Percentiles rank a stretch among this genome's conserved stretches.
Evolutionary conservation across 805 yeast genomes (phyloP).

Genomic region (Pichia heedii): DNA sequence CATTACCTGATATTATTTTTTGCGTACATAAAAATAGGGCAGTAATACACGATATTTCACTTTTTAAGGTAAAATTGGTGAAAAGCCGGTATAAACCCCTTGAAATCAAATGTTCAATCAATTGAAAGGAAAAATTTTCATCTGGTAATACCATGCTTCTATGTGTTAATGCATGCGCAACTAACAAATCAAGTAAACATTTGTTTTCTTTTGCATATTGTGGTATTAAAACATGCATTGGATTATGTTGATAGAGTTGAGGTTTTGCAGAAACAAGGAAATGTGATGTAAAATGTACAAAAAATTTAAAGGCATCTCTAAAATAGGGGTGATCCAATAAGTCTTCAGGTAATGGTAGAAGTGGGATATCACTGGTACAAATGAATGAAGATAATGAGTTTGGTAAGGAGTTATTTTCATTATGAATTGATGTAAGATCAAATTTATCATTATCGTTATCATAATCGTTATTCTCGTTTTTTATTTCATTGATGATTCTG

Average conservation of each 20-base stretch:
- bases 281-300: constrained; percentile 48
- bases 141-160: constrained; percentile 11
- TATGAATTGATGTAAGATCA: background rate
- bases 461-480: background rate
- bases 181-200: constrained; percentile 44
- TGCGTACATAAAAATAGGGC: constrained; percentile 6
- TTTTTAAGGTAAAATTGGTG: background rate
- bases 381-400: background rate
- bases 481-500: background rate
- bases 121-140: constrained; percentile 2
- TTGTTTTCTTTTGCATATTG: constrained; percentile 51
- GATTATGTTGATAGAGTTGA: constrained; percentile 50
- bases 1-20: constrained; percentile 5
- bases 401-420: background rate
- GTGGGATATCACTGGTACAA: constrained; percentile 8
- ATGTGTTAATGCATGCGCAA: constrained; percentile 40
- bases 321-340: constrained; percentile 51
- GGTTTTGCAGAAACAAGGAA: constrained; percentile 58
- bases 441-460: background rate
- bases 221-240: constrained; percentile 55
- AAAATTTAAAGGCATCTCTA: constrained; percentile 52
- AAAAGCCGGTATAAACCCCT: constrained; percentile 2
- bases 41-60: constrained; percentile 6
- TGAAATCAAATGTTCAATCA: constrained; percentile 3
- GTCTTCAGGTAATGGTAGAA: constrained; percentile 46